Conservation (phyloP, 345 rosid genomes). For the Clarkia xantiana region DNA sequence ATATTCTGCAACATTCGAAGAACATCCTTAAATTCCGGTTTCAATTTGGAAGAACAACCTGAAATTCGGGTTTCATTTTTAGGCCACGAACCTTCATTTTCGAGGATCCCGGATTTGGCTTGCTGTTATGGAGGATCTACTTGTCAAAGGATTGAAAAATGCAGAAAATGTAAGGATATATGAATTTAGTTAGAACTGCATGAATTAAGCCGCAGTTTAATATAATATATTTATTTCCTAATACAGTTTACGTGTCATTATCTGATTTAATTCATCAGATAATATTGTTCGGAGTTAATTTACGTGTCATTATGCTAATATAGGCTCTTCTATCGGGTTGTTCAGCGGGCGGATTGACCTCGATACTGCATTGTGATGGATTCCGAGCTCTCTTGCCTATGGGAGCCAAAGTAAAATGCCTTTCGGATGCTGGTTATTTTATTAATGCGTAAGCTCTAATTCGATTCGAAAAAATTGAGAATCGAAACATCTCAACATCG, state of each 20-base stretch:
- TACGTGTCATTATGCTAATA: no score
- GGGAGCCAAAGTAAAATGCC: slow-evolving; percentile 79
- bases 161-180: slow-evolving; percentile 44
- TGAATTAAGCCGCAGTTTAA: no score
- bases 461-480: slow-evolving; percentile 3
- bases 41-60: neutral
- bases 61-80: neutral
- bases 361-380: slow-evolving; percentile 79
- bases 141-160: slow-evolving; percentile 68
- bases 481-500: neutral
- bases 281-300: no score
- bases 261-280: no score
- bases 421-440: slow-evolving; percentile 95
- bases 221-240: no score
- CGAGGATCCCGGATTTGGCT: slow-evolving; percentile 87
- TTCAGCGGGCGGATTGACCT: slow-evolving; percentile 97
- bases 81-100: slow-evolving; percentile 86
- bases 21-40: neutral
- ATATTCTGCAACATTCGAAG: neutral
- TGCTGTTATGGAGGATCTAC: slow-evolving; percentile 65
- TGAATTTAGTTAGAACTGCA: no score
- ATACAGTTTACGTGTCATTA: no score
- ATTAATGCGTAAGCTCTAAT: slow-evolving; percentile 61
- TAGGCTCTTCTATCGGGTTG: slow-evolving; percentile 94
- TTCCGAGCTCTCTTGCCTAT: slow-evolving; percentile 63